Percentiles rank a stretch among this genome's conserved stretches.
These are phyloP conservation scores for Fusarium siculi DNA, from an alignment of 2,329 filamentous ascomycete species.

Conservation along the genomic window DNA sequence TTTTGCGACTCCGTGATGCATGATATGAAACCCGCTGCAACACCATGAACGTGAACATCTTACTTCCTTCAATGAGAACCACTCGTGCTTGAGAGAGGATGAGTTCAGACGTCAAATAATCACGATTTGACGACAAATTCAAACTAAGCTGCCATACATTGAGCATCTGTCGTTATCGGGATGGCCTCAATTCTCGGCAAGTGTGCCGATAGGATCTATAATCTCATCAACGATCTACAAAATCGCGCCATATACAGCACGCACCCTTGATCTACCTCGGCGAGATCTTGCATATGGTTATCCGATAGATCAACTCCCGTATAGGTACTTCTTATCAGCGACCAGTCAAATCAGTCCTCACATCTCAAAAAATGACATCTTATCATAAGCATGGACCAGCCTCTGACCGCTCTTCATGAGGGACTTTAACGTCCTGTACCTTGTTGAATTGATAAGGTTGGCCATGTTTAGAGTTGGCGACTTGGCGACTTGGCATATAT, in stretches of 20 bases:
- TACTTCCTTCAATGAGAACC: not conserved
- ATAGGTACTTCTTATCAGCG: not conserved
- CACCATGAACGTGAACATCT: too few species aligned
- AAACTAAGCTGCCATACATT: fast-evolving
- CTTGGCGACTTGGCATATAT: not conserved
- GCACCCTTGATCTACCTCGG: not conserved
- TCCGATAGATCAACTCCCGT: conserved; percentile 16
- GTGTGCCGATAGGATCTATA: not conserved
- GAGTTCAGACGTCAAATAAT: too few species aligned
- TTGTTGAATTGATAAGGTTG: not conserved
- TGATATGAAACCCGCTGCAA: not conserved
- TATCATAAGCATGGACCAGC: conserved; percentile 7
- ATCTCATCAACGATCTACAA: not conserved
- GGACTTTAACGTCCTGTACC: not conserved
- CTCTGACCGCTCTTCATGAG: conserved; percentile 5
- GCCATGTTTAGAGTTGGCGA: not conserved
- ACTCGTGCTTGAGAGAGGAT: too few species aligned
- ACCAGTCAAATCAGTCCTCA: not conserved
- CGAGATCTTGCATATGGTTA: not conserved
- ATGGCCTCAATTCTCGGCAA: not conserved
- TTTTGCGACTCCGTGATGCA: fast-evolving
- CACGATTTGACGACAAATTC: not conserved
- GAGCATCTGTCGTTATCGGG: not conserved
- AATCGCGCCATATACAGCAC: not conserved
- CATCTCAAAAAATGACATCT: not conserved